Percentiles rank a stretch among this genome's conserved stretches.
phyloP scores from a whole-genome alignment of 805 yeast species.

The Phaffomyces thermotolerans region DNA sequence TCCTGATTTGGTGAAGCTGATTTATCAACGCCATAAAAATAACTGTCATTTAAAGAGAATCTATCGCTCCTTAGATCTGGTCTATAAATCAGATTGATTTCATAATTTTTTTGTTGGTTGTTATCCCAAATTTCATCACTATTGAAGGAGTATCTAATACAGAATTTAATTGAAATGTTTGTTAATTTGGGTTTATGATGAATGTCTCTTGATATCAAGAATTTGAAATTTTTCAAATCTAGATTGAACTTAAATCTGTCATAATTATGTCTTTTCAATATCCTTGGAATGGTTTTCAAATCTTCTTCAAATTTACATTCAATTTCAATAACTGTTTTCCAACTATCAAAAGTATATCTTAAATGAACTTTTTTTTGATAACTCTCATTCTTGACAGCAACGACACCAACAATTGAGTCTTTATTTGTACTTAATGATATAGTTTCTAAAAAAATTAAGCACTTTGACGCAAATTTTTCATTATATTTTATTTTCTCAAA shows the following conservation, averaged over 20 bases:
- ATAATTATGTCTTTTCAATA: conserved; percentile 42
- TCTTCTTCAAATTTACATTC: conserved; percentile 57
- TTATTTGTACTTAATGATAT: conserved; percentile 53
- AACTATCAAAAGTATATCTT: conserved; percentile 68
- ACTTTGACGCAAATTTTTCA: conserved; percentile 32
- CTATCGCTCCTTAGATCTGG: conserved; percentile 6
- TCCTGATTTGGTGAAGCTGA: background rate
- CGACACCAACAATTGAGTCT: conserved; percentile 55
- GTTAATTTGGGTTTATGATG: background rate
- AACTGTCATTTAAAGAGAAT: conserved; percentile 15
- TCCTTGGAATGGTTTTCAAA: conserved; percentile 30
- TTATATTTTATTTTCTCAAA: conserved; percentile 42
- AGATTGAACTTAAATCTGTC: conserved; percentile 70
- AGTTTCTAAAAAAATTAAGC: conserved; percentile 52
- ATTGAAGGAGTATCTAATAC: conserved; percentile 33
- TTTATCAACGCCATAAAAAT: background rate
- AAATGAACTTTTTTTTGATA: conserved; percentile 62
- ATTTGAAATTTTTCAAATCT: conserved; percentile 32
- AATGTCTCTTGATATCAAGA: conserved; percentile 7
- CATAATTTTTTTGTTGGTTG: conserved; percentile 53
- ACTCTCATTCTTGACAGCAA: conserved; percentile 71
- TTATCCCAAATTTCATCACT: conserved; percentile 73
- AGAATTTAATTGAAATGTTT: conserved; percentile 31
- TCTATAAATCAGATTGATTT: conserved; percentile 24
- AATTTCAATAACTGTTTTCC: conserved; percentile 70